Percentiles rank a stretch among this genome's conserved stretches.
phyloP scores from a whole-genome alignment of 768 basidiomycete species.

The Phaeolepiota aurea region DNA sequence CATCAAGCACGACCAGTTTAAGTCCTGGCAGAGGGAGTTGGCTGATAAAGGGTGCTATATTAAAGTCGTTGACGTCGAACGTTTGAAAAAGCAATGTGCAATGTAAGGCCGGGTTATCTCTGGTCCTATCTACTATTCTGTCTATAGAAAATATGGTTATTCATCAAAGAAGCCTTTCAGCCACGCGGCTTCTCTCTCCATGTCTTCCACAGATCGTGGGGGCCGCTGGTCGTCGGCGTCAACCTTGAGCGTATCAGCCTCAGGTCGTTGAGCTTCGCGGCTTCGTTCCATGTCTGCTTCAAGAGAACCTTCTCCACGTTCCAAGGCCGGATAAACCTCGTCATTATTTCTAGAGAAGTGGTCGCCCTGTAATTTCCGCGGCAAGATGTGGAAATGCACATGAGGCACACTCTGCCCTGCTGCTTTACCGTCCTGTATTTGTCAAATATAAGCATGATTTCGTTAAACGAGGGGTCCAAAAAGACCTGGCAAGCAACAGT shows the following conservation, averaged over 20 bases:
- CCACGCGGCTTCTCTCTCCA: slow-evolving; percentile 75
- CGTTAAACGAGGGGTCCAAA: background rate
- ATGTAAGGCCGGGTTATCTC: too few relatives aligned
- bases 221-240: slow-evolving; percentile 63
- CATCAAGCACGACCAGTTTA: slow-evolving; percentile 28
- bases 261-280: slow-evolving; percentile 15
- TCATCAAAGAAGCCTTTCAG: slow-evolving; percentile 45
- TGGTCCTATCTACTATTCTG: too few relatives aligned
- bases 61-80: too few relatives aligned
- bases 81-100: too few relatives aligned
- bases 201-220: slow-evolving; percentile 62
- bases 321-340: slow-evolving; percentile 74
- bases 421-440: slow-evolving; percentile 71
- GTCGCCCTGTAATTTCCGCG: slow-evolving; percentile 67
- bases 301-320: slow-evolving; percentile 50
- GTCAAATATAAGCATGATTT: too few relatives aligned
- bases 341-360: slow-evolving; percentile 57
- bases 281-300: slow-evolving; percentile 25
- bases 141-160: too few relatives aligned
- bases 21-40: slow-evolving; percentile 19
- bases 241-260: slow-evolving; percentile 35
- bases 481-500: slow-evolving; percentile 85
- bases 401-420: slow-evolving; percentile 81
- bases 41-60: slow-evolving; percentile 23
- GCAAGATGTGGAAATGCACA: slow-evolving; percentile 94